Evolutionary conservation across 768 basidiomycete genomes (phyloP), one percentile per base, ranked within the genome.

Genomic region (Rhodotorula graminis): DNA sequence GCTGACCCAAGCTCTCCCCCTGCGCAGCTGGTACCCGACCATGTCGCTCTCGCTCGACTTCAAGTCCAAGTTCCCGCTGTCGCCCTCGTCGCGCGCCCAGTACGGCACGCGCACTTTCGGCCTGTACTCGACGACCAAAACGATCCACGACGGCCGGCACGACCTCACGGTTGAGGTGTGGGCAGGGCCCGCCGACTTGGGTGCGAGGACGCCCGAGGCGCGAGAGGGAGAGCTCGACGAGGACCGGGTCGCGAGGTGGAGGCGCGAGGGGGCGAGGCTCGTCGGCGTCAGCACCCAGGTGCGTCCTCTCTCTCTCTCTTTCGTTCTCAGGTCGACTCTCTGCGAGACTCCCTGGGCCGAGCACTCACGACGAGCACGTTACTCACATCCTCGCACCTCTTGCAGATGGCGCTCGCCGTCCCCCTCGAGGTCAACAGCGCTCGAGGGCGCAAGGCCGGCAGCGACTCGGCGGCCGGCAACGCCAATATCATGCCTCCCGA

Each of bases 201-300:
- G 72, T 23, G 64, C 27, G 18, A 31, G 47, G 29, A 19, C 16
- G 18, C 8, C 31, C 29, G 19, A 7, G 2, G 55, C 18, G 7
- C 37, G 29, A 2, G 33, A 56, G 11, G 19, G 29, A 11, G 64
- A 55, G n/a, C 27, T 29, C 55, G 46, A 37, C 2, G 46, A 3
- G 37, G 37, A 50, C 2, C 37, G 60, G 0, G 59, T 56, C 46
- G 44, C 55, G 37, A 9, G 49, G 15, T 73, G 72, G 72, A 44
- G 72, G 42, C 57, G 19, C 14, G 27, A 65, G 42, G 72, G 37
- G 33, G 64, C 63, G 11, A n/a, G 66, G 40, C 61, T 63, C 42
- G 55, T 73, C 31, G 72, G 72, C 31, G 57, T 73, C 6, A 70
- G 68, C n/a, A 73, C 72, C 21, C 72, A 73, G 72, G 71, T 72